Evolutionary conservation across 495 filamentous ascomycete genomes (phyloP), one percentile per base, ranked within the genome.

Genomic region (Haplographium delicatum): DNA sequence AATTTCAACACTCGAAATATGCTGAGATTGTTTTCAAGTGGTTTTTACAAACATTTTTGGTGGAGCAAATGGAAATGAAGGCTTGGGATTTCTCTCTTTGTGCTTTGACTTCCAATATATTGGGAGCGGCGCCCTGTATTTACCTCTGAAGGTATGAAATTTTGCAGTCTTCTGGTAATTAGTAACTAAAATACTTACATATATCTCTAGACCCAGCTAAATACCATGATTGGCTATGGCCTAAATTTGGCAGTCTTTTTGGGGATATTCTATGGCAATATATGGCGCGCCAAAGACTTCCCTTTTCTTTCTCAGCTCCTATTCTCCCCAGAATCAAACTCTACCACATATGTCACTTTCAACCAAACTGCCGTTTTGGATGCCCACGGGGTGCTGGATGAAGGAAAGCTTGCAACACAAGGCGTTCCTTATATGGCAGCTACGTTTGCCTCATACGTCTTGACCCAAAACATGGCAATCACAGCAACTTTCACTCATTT

Each of bases 11-110:
- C n/a, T n/a, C n/a, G n/a, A n/a, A n/a, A n/a, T n/a, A n/a, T n/a
- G n/a, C n/a, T n/a, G n/a, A n/a, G n/a, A n/a, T n/a, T n/a, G n/a
- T n/a, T n/a, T n/a, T n/a, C n/a, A n/a, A n/a, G n/a, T 41, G 44
- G 74, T 83, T 4, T 80, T 84, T 61, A 78, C 77, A 44, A 68
- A 66, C 42, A 31, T 81, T 7, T 82, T 82, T 43, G 79, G 79
- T 13, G 79, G 79, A 0, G 62, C 75, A 1, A 54, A 66, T 5
- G 71, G 65, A 18, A 81, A 82, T 51, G 76, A 76, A 20, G 34
- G 42, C 6, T 51, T 57, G 27, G 72, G 72, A 3, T 44, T 73
- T 1, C 26, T 50, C 6, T 40, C 49, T 9, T 25, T 72, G 25
- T 62, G 59, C 18, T 61, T 74, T 8, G 72, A 76, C 56, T 76